Evolutionary conservation across 768 basidiomycete genomes (phyloP).

Genomic region (Suillus variegatus): DNA sequence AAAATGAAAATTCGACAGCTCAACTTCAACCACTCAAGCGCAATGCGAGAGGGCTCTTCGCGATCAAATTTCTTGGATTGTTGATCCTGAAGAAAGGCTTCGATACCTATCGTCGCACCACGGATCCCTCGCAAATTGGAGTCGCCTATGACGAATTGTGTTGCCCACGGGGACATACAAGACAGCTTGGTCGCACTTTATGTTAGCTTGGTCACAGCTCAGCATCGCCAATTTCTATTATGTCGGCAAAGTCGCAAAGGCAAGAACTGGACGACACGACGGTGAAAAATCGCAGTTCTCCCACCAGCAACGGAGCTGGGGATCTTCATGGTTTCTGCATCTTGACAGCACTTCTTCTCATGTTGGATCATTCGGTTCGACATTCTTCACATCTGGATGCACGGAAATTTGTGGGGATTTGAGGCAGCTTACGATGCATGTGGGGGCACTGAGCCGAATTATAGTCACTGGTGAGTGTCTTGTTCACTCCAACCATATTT

Average conservation of each 20-base stretch:
- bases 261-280: conserved; percentile 10
- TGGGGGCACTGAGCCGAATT: conserved; percentile 13
- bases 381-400: conserved; percentile 11
- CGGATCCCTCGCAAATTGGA: conserved; percentile 18
- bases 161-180: conserved; percentile 22
- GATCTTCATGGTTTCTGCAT: conserved; percentile 21
- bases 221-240: conserved; percentile 11
- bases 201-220: not conserved
- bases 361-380: conserved; percentile 14
- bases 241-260: conserved; percentile 4
- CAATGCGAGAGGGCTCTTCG: not conserved
- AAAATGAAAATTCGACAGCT: not conserved
- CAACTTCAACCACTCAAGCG: not conserved
- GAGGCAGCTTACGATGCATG: conserved; percentile 2
- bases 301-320: conserved; percentile 23
- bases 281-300: conserved; percentile 29
- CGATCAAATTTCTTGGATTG: not conserved
- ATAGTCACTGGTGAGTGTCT: conserved; percentile 31
- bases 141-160: conserved; percentile 3
- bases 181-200: conserved; percentile 1
- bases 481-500: conserved; percentile 30
- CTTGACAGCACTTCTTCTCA: conserved; percentile 23
- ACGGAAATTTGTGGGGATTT: not conserved
- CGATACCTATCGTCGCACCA: conserved; percentile 16
- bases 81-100: conserved; percentile 10